These are phyloP conservation scores for Articulospora tetracladia DNA, from an alignment of 495 filamentous ascomycete genomes.

Conservation along the genomic window DNA sequence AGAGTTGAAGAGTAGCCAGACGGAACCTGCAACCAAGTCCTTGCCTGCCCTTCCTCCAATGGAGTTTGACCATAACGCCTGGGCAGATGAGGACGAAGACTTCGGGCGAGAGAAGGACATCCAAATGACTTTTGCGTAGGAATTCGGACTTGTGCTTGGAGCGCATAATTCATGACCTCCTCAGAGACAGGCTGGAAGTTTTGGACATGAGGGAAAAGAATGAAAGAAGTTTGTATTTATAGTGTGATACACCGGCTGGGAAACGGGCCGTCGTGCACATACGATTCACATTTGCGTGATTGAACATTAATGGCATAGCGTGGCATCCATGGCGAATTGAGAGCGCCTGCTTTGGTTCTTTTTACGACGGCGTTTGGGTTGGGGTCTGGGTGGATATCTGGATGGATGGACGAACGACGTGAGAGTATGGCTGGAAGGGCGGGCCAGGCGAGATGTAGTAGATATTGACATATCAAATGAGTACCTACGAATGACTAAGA, in stretches of 20 bases:
- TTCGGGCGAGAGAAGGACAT: slow-evolving; percentile 69
- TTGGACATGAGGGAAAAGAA: no score
- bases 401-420: background rate
- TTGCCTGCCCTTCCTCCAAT: slow-evolving; percentile 40
- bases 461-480: no score
- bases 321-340: background rate
- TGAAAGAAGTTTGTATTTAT: background rate
- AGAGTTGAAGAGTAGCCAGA: slow-evolving; percentile 27
- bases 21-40: slow-evolving; percentile 38
- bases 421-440: no score
- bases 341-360: background rate
- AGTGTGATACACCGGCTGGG: background rate
- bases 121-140: slow-evolving; percentile 68
- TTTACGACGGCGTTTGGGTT: background rate
- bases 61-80: slow-evolving; percentile 66
- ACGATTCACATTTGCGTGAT: background rate
- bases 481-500: no score
- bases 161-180: no score
- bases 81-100: slow-evolving; percentile 78
- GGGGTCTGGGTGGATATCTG: background rate
- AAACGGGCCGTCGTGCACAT: background rate
- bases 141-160: no score
- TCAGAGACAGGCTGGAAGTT: no score
- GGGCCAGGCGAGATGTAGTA: no score
- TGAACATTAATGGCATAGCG: slow-evolving; percentile 1